Evolutionary conservation across 1,284 basidiomycete species (phyloP).

Genomic region (Malassezia caprae): DNA sequence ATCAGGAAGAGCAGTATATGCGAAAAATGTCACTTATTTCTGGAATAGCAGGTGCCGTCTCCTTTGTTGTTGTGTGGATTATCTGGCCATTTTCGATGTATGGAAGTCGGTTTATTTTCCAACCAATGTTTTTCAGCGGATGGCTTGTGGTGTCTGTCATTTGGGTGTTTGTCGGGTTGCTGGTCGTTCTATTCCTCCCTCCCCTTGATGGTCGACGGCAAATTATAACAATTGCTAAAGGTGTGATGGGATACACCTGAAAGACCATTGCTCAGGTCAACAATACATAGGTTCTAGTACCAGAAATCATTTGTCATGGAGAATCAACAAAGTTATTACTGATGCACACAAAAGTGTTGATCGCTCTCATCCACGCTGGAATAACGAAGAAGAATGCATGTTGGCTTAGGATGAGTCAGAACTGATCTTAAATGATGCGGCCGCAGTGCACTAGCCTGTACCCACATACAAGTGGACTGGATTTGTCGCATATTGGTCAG

Average conservation of each 20-base stretch:
- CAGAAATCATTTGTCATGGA: no score
- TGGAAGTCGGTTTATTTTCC: slow-evolving; percentile 40
- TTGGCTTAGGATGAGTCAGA: no score
- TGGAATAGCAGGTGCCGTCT: slow-evolving; percentile 13
- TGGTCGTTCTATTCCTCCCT: slow-evolving; percentile 25
- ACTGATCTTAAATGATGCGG: no score
- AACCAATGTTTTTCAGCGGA: slow-evolving; percentile 36
- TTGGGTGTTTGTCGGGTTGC: slow-evolving; percentile 30
- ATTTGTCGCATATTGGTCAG: no score
- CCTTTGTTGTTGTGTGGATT: slow-evolving; percentile 40
- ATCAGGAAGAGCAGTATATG: slow-evolving; percentile 11
- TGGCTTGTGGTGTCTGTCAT: slow-evolving; percentile 40
- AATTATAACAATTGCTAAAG: background rate
- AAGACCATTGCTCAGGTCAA: background rate
- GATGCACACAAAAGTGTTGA: no score
- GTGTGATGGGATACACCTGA: background rate
- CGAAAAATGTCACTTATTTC: slow-evolving; percentile 19
- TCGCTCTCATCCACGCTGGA: no score
- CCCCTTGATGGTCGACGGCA: slow-evolving; percentile 15
- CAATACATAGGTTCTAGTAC: background rate
- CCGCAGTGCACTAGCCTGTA: no score
- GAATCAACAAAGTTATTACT: no score
- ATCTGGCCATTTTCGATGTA: slow-evolving; percentile 45
- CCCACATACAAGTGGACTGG: no score
- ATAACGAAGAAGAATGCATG: no score